Conservation (phyloP, 257 asterid genomes). For the Anisodus tanguticus region DNA sequence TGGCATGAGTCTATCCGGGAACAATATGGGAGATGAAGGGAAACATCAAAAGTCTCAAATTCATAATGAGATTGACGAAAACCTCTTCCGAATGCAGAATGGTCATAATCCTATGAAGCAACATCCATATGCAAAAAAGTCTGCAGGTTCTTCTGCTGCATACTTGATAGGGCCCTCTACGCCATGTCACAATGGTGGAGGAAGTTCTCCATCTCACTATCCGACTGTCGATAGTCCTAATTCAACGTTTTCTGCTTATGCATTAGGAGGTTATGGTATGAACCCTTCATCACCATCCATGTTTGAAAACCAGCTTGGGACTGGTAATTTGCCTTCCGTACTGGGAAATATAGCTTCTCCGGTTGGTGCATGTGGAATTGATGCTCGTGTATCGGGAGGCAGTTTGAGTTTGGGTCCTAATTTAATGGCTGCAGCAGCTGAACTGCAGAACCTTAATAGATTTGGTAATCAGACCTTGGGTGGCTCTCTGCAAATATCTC, state of each 20-base stretch:
- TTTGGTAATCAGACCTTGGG: conserved; percentile 52
- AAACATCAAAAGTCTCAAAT: conserved; percentile 44
- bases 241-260: conserved; percentile 55
- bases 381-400: conserved; percentile 52
- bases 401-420: conserved; percentile 55
- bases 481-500: conserved; percentile 50
- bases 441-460: conserved; percentile 56
- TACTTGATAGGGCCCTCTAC: conserved; percentile 51
- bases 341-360: conserved; percentile 55
- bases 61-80: conserved; percentile 45
- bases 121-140: conserved; percentile 40
- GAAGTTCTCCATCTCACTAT: conserved; percentile 56
- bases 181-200: conserved; percentile 47
- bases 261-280: conserved; percentile 45
- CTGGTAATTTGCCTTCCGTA: conserved; percentile 52
- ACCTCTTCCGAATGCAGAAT: conserved; percentile 46
- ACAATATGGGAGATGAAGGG: conserved; percentile 51
- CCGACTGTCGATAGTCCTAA: conserved; percentile 53
- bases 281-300: conserved; percentile 59
- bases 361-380: conserved; percentile 52
- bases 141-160: conserved; percentile 35
- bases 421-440: conserved; percentile 56
- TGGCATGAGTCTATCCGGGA: conserved; percentile 61
- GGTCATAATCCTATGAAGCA: conserved; percentile 44
- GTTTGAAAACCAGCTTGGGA: conserved; percentile 52